Percentiles rank a stretch among this genome's conserved stretches.
Conservation (phyloP, 2,329 filamentous ascomycete genomes). For the Canariomyces notabilis region DNA sequence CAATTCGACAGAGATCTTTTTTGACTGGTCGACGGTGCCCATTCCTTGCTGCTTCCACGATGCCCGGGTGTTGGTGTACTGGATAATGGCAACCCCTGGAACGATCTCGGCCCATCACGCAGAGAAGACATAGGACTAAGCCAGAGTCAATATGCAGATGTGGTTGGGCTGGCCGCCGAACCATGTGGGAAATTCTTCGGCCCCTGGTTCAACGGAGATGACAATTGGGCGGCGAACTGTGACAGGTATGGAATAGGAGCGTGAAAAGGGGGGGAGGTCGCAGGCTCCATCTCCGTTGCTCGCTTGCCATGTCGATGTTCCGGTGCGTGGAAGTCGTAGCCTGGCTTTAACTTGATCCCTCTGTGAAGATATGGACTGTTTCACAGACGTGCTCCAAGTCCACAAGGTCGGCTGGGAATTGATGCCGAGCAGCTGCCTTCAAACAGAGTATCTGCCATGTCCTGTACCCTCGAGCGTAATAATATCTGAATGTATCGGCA, state of each 20-base stretch:
- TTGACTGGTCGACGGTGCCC: background rate
- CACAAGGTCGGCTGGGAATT: conserved; percentile 1
- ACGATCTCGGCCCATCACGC: conserved; percentile 5
- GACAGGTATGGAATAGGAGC: conserved; percentile 3
- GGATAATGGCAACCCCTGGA: background rate
- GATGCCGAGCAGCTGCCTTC: background rate
- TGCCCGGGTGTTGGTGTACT: conserved; percentile 1
- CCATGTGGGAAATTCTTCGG: conserved; percentile 5
- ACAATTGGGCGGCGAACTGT: conserved; percentile 6
- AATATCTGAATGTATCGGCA: background rate
- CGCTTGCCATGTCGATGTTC: background rate
- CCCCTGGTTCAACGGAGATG: conserved; percentile 1
- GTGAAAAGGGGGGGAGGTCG: background rate
- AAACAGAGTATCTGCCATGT: conserved; percentile 2
- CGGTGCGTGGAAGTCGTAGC: conserved; percentile 1
- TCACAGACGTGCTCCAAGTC: conserved; percentile 4
- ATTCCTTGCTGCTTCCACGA: background rate
- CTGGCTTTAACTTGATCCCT: conserved; percentile 2
- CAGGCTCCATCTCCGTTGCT: background rate
- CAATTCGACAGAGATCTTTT: background rate
- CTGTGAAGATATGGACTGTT: conserved; percentile 4
- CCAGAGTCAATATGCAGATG: conserved; percentile 1
- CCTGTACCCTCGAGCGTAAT: conserved; percentile 1
- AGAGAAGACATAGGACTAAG: conserved; percentile 7
- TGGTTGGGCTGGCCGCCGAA: conserved; percentile 3